phyloP scores from a whole-genome alignment of 805 yeast species.

The Ogataea sp. region DNA sequence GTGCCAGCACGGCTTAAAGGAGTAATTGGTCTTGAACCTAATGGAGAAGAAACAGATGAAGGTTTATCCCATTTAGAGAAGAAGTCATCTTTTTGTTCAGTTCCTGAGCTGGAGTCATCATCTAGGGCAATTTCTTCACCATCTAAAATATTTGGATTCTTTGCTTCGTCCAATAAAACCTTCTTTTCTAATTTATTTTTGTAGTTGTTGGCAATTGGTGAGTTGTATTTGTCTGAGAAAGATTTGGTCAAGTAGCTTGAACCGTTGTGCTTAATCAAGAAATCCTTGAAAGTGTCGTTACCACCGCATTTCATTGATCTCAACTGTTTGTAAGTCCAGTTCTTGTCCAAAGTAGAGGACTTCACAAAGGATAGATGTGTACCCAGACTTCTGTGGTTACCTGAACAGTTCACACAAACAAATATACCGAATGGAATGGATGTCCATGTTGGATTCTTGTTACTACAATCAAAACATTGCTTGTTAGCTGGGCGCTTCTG shows the following conservation, averaged over 20 bases:
- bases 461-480: slow-evolving; percentile 85
- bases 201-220: slow-evolving; percentile 72
- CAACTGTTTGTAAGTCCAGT: slow-evolving; percentile 87
- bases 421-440: slow-evolving; percentile 94
- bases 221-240: slow-evolving; percentile 71
- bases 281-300: slow-evolving; percentile 78
- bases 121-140: slow-evolving; percentile 38
- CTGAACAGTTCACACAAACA: slow-evolving; percentile 89
- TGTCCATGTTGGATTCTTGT: slow-evolving; percentile 97
- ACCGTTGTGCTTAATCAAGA: slow-evolving; percentile 80
- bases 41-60: slow-evolving; percentile 32
- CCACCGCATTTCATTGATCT: slow-evolving; percentile 94
- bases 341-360: slow-evolving; percentile 75
- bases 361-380: slow-evolving; percentile 94
- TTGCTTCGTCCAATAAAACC: slow-evolving; percentile 55
- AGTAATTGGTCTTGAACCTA: slow-evolving; percentile 36
- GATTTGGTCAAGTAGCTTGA: slow-evolving; percentile 58
- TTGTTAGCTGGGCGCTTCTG: slow-evolving; percentile 67
- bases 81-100: slow-evolving; percentile 67
- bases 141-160: slow-evolving; percentile 68
- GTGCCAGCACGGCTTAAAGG: slow-evolving; percentile 21
- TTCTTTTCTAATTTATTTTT: slow-evolving; percentile 70
- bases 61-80: slow-evolving; percentile 90
- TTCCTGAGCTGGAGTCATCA: slow-evolving; percentile 51
- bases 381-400: slow-evolving; percentile 92